Conservation (phyloP, 257 asterid species). For the Jasminum sambac region DNA sequence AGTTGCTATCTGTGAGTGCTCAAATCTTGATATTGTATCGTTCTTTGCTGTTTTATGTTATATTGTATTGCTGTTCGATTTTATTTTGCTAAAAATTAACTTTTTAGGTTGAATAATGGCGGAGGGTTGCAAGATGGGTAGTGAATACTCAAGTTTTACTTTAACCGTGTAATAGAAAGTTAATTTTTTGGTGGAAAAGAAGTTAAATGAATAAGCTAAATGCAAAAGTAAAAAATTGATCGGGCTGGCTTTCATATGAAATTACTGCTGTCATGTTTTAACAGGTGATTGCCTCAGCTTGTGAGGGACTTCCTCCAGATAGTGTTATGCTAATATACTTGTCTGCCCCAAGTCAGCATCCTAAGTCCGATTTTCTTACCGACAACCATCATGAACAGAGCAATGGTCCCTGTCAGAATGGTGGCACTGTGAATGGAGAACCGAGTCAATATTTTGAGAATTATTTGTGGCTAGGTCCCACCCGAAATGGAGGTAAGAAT, state of each 20-base stretch:
- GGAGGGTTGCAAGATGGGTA: too few species aligned
- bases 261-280: conserved; percentile 23
- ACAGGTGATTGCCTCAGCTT: conserved; percentile 83
- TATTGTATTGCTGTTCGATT: too few species aligned
- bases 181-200: too few species aligned
- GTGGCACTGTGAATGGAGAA: conserved; percentile 31
- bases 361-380: too few species aligned
- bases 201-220: too few species aligned
- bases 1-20: conserved; percentile 78
- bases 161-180: too few species aligned
- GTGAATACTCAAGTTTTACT: too few species aligned
- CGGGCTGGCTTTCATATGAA: conserved; percentile 11
- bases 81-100: too few species aligned
- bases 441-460: conserved; percentile 36
- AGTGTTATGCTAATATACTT: conserved; percentile 77
- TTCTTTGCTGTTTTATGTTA: conserved; percentile 7
- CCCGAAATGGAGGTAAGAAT: conserved; percentile 61
- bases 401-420: conserved; percentile 23
- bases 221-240: background rate
- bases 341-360: conserved; percentile 92
- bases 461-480: conserved; percentile 46
- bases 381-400: conserved; percentile 30
- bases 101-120: too few species aligned
- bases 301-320: conserved; percentile 87
- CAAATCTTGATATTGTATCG: conserved; percentile 16